phyloP scores from a whole-genome alignment of 2,329 filamentous ascomycete genomes.

The Epichloe uncinata region DNA sequence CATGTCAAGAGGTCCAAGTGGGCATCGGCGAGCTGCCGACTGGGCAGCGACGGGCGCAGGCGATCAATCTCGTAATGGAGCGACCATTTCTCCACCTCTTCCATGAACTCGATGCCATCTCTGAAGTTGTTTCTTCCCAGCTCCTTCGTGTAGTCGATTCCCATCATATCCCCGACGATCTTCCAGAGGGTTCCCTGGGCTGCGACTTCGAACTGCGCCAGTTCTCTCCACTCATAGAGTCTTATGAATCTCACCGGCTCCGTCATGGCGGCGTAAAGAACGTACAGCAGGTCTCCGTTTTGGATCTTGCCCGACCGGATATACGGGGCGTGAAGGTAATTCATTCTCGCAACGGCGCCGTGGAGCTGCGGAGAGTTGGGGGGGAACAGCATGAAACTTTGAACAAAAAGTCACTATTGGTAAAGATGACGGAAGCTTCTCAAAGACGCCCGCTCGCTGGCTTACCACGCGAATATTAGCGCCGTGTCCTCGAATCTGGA shows the following conservation, averaged over 20 bases:
- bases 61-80: slow-evolving; percentile 42
- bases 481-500: slow-evolving; percentile 29
- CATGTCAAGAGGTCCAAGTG: slow-evolving; percentile 49
- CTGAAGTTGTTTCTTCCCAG: slow-evolving; percentile 27
- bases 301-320: slow-evolving; percentile 22
- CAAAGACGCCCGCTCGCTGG: neutral
- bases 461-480: slow-evolving; percentile 23
- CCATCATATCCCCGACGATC: slow-evolving; percentile 56
- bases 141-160: slow-evolving; percentile 36
- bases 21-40: slow-evolving; percentile 40
- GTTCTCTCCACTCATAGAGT: slow-evolving; percentile 54
- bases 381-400: slow-evolving; percentile 18
- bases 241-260: slow-evolving; percentile 52
- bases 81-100: slow-evolving; percentile 35
- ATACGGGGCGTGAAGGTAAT: slow-evolving; percentile 25
- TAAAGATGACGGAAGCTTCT: too few relatives aligned
- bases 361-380: slow-evolving; percentile 19
- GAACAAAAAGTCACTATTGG: neutral
- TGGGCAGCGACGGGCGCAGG: slow-evolving; percentile 41
- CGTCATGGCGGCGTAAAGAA: slow-evolving; percentile 44
- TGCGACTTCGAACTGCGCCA: slow-evolving; percentile 54
- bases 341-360: slow-evolving; percentile 25
- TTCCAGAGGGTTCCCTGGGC: slow-evolving; percentile 61
- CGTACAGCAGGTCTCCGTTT: slow-evolving; percentile 26
- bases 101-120: slow-evolving; percentile 38